Conservation (phyloP, 768 basidiomycete species). For the Russula virescens region DNA sequence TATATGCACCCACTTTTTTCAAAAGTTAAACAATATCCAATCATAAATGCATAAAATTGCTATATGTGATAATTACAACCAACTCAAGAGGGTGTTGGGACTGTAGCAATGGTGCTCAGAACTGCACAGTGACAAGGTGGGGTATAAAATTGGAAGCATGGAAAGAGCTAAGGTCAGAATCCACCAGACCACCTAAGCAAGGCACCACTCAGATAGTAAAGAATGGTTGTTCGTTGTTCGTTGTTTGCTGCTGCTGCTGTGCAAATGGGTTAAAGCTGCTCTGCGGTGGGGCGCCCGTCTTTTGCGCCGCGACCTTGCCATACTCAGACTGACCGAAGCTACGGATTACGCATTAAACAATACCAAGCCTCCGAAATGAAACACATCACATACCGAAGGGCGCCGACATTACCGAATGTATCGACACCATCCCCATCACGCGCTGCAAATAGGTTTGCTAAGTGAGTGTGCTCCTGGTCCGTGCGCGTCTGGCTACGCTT, state of each 20-base stretch:
- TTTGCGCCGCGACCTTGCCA: conserved; percentile 27
- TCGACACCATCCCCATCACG: conserved; percentile 85
- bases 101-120: neutral
- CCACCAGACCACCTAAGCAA: neutral
- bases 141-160: conserved; percentile 14
- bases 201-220: conserved; percentile 28
- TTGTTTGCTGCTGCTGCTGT: conserved; percentile 48
- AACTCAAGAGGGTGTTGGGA: neutral
- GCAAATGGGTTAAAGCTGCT: conserved; percentile 61
- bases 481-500: conserved; percentile 36
- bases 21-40: neutral
- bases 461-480: conserved; percentile 67
- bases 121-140: neutral
- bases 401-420: conserved; percentile 89
- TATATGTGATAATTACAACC: conserved; percentile 7
- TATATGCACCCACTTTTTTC: too few relatives aligned
- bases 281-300: conserved; percentile 33
- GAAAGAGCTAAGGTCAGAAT: neutral
- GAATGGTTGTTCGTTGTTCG: conserved; percentile 34
- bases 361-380: neutral
- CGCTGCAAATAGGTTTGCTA: conserved; percentile 81
- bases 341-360: conserved; percentile 7
- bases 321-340: conserved; percentile 41
- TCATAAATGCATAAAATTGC: conserved; percentile 3
- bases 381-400: conserved; percentile 49